A percentile compares a stretch with the other conserved stretches of the same genome.
Conservation (phyloP, 2,329 filamentous ascomycete species). For the Rhinocladiella similis region DNA sequence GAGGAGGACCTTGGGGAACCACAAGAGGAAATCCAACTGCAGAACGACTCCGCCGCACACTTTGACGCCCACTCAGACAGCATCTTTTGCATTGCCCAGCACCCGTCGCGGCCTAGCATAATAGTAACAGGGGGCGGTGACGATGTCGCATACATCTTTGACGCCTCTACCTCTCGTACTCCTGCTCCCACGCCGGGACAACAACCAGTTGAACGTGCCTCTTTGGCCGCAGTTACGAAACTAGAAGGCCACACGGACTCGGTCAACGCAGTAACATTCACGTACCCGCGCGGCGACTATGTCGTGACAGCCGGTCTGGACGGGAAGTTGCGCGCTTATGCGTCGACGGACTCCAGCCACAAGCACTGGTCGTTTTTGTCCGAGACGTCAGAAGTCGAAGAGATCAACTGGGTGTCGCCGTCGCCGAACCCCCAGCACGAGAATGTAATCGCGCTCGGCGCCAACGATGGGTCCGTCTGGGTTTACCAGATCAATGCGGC, state of each 20-base stretch:
- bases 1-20: conserved; percentile 52
- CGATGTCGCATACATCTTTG: conserved; percentile 84
- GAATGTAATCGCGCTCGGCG: conserved; percentile 84
- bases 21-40: conserved; percentile 70
- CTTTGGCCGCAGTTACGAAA: conserved; percentile 66
- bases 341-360: conserved; percentile 50
- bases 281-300: conserved; percentile 77
- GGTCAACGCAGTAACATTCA: conserved; percentile 83
- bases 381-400: conserved; percentile 85
- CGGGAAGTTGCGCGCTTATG: conserved; percentile 74
- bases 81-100: conserved; percentile 92
- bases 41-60: conserved; percentile 91
- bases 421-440: conserved; percentile 71
- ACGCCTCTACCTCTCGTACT: conserved; percentile 66
- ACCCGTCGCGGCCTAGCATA: conserved; percentile 74
- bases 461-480: conserved; percentile 91
- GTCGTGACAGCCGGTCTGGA: conserved; percentile 86
- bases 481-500: conserved; percentile 80
- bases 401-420: conserved; percentile 85
- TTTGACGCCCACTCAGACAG: conserved; percentile 89
- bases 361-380: conserved; percentile 65
- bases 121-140: conserved; percentile 85
- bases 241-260: conserved; percentile 92
- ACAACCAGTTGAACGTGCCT: conserved; percentile 53
- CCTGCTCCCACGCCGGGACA: conserved; percentile 60